Base-by-base conservation (phyloP, 805 yeast genomes). In the Candida vartiovaarae region DNA sequence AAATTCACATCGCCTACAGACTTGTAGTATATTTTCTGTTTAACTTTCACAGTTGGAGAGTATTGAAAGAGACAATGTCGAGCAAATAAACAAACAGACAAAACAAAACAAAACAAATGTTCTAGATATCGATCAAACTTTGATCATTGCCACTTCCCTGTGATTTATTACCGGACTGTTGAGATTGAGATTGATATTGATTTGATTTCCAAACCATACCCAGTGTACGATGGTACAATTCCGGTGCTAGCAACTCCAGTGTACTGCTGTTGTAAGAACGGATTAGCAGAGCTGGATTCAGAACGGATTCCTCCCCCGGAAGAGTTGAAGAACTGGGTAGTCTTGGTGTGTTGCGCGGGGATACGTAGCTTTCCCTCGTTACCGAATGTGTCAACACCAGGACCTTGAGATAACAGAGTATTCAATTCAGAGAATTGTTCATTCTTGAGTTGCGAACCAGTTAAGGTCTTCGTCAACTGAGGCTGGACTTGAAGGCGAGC, bases 381-480 rank as follows among this genome's bases (percentile, higher is more conserved):
- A 61, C 95, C 95, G 63, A 86, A 93, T 0, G 97, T 90, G 66
- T 90, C 99, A 45, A 88, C 71, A 30, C 96, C 97, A 0, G 95
- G 86, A 28, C 96, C 97, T 36, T 79, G 76, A 9, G 93, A 87
- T 51, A 91, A 69, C 43, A 90, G 70, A 42, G 76, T 74, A 66
- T 89, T 89, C 58, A 91, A 74, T 47, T 85, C 90, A 49, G 88
- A 70, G 72, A 76, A 65, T 57, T 75, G 70, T 37, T 76, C 78
- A 48, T 77, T 74, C 56, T 78, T 72, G 45, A 65, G 68, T 55
- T 75, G 76, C 27, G 75, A 70, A 11, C 82, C 82, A 1, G 82
- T 75, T 41, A 71, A 63, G 3, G 71, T 68, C 51, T 66, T 75
- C 27, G 60, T 63, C 38, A 77, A 46, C 38, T 49, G 45, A 40